Base-by-base conservation (phyloP, 305 asterid genomes). In the Rubia tinctorum region DNA sequence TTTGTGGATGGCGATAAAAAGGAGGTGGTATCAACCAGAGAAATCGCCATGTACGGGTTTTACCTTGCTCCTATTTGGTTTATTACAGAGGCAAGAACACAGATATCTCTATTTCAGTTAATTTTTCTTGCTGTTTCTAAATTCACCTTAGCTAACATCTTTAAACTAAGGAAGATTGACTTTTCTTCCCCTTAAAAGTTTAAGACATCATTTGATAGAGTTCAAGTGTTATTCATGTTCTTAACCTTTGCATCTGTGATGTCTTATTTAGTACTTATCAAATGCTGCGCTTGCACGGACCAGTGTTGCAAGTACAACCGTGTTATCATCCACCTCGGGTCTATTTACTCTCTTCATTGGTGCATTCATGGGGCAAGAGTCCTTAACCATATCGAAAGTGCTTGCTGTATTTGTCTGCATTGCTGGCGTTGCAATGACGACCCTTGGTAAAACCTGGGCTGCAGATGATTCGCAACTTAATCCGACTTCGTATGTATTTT, bases 291-390 rank as follows among this genome's bases (percentile, higher is more conserved):
- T 95, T 75, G 97, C 97, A 72, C 97, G 93, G 67, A 91, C 98
- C n/a, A 95, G 99, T 73, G 99, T 95, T 80, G 97, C 99, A 75
- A 95, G 98, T 80, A 95, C 99, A 23, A 95, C 99, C 4, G 97
- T 95, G 75, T 82, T 95, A 76, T 92, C 99, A 59, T 93, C 99
- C 67, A 95, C 99, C 23, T 91, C 99, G 14, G 99, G 99, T 64
- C 79, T 95, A 78, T 95, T 92, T 78, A 95, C 99, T 59, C 98
- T 95, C 70, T 95, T 95, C 72, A 75, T 95, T 44, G 93, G 99
- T 81, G 98, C 96, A 62, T 85, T 84, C 80, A 76, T 95, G 90
- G 99, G 99, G 44, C 91, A 95, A 86, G 99, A 95, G 77, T 83
- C 98, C 59, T 80, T 95, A 73, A 92, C 84, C 75, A 56, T 86